Evolutionary conservation across 1,284 basidiomycete species (phyloP).

Genomic region (Cryptococcus amylolentus): DNA sequence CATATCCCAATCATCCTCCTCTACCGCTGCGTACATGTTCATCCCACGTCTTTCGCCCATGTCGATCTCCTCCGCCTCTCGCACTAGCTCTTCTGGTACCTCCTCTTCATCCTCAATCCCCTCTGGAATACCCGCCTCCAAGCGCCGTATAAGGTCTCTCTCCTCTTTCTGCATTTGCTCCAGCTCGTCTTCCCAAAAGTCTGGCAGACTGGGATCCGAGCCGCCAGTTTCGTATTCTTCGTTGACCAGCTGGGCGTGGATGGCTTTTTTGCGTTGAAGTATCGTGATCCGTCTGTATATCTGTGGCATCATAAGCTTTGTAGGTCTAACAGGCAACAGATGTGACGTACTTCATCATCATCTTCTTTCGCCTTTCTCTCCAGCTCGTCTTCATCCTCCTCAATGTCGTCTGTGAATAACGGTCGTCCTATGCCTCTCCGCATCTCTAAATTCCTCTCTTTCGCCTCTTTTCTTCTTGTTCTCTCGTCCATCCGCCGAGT

Average conservation of each 20-base stretch:
- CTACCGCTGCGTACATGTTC: conserved; percentile 17
- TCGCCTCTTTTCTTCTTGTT: conserved; percentile 23
- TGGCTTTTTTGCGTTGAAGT: conserved; percentile 31
- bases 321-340: background rate
- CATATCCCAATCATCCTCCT: conserved; percentile 29
- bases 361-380: conserved; percentile 37
- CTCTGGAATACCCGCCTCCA: conserved; percentile 1
- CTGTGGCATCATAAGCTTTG: conserved; percentile 12
- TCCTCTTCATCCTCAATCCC: background rate
- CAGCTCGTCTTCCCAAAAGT: conserved; percentile 40
- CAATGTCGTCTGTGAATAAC: background rate
- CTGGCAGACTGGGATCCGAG: conserved; percentile 32
- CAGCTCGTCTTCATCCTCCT: conserved; percentile 33
- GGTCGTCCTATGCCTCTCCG: conserved; percentile 21
- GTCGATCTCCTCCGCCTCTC: conserved; percentile 11
- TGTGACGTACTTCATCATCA: conserved; percentile 41
- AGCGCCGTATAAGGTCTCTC: conserved; percentile 7
- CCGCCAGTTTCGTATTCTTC: conserved; percentile 39
- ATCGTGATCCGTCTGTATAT: conserved; percentile 45
- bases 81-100: conserved; percentile 4
- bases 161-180: conserved; percentile 20
- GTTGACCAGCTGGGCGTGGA: conserved; percentile 28
- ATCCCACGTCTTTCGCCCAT: conserved; percentile 29
- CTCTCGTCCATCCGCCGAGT: conserved; percentile 32
- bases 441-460: conserved; percentile 25